phyloP scores from a whole-genome alignment of 2,329 filamentous ascomycete species.

The Xylaria sp. region DNA sequence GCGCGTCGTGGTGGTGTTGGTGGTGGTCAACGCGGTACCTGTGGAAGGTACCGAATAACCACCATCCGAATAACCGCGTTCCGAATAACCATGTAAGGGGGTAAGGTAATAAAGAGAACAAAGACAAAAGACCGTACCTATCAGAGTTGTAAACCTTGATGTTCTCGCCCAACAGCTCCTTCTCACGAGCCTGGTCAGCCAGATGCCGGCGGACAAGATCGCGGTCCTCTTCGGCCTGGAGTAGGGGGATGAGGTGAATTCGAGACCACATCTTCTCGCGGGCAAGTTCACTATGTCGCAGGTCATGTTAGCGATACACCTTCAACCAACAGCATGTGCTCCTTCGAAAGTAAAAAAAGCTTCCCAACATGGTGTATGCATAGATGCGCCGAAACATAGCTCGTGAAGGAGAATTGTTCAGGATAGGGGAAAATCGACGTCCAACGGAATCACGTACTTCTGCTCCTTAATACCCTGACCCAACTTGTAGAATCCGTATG shows the following conservation, averaged over 20 bases:
- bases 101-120: slow-evolving; percentile 1
- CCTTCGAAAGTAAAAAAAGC: neutral
- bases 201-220: slow-evolving; percentile 87
- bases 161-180: slow-evolving; percentile 84
- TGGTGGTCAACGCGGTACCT: no score
- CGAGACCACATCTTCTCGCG: slow-evolving; percentile 99
- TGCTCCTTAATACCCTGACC: slow-evolving; percentile 85
- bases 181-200: slow-evolving; percentile 88
- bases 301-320: neutral
- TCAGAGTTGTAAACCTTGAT: slow-evolving; percentile 87
- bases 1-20: no score
- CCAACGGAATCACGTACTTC: slow-evolving; percentile 63
- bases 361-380: neutral
- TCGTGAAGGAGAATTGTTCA: neutral
- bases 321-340: neutral
- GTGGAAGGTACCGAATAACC: no score
- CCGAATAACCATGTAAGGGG: no score
- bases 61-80: no score
- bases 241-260: slow-evolving; percentile 89
- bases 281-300: slow-evolving; percentile 74
- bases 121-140: slow-evolving; percentile 61
- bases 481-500: slow-evolving; percentile 88
- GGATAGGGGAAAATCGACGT: neutral
- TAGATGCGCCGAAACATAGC: neutral
- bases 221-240: slow-evolving; percentile 96